A percentile compares a stretch with the other conserved stretches of the same genome.
phyloP scores from a whole-genome alignment of 345 rosid species.

The Camelina sativa region DNA sequence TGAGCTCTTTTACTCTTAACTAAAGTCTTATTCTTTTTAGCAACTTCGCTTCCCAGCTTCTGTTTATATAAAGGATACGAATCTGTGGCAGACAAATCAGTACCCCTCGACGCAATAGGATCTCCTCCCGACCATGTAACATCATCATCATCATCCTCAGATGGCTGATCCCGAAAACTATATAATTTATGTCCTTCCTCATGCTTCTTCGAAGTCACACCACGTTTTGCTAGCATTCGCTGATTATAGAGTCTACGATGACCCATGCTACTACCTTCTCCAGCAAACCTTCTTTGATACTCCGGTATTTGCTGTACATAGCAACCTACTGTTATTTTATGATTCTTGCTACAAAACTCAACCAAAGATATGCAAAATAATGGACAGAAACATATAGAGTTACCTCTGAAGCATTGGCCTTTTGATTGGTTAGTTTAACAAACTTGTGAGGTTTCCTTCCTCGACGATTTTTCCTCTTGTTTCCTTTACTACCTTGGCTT shows the following conservation, averaged over 20 bases:
- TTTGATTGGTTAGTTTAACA: slow-evolving; percentile 59
- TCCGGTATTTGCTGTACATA: slow-evolving; percentile 49
- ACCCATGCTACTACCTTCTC: slow-evolving; percentile 52
- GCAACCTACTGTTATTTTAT: slow-evolving; percentile 40
- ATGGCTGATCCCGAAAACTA: slow-evolving; percentile 52
- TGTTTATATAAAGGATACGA: slow-evolving; percentile 47
- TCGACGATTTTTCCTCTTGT: slow-evolving; percentile 57
- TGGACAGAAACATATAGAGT: background rate
- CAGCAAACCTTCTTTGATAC: slow-evolving; percentile 47
- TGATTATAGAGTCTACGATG: slow-evolving; percentile 62
- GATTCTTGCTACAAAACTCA: slow-evolving; percentile 39
- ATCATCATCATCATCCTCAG: slow-evolving; percentile 58
- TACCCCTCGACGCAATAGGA: slow-evolving; percentile 44
- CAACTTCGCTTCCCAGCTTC: slow-evolving; percentile 42
- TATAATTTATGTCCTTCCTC: slow-evolving; percentile 51
- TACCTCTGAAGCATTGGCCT: slow-evolving; percentile 64
- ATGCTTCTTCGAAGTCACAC: slow-evolving; percentile 57
- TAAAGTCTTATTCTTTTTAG: slow-evolving; percentile 15
- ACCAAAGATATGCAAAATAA: background rate
- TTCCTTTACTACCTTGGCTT: slow-evolving; percentile 48
- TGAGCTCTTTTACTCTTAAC: slow-evolving; percentile 29
- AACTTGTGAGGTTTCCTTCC: slow-evolving; percentile 59
- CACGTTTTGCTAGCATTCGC: slow-evolving; percentile 69
- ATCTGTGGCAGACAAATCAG: slow-evolving; percentile 45
- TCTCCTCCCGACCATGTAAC: slow-evolving; percentile 50